A percentile compares a stretch with the other conserved stretches of the same genome.
Evolutionary conservation across 331 rosid species (phyloP).

Genomic region (Cydonia oblonga): DNA sequence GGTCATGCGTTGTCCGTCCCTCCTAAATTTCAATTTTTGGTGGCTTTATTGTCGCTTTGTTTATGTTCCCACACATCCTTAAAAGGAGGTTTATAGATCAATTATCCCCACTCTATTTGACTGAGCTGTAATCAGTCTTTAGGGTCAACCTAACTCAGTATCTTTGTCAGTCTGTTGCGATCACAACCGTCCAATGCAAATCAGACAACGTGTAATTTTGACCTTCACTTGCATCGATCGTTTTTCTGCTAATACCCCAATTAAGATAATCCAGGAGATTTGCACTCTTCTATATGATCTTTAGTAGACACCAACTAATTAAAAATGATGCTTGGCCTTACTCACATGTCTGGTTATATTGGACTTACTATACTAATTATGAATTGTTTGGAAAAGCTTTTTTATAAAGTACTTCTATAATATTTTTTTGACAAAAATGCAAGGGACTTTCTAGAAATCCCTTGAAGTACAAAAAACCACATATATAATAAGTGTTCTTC

Average conservation of each 20-base stretch:
- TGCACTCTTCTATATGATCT: conserved; percentile 16
- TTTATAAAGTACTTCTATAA: no score
- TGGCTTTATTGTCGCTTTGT: conserved; percentile 40
- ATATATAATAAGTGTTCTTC: no score
- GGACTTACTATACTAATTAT: conserved; percentile 16
- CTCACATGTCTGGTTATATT: conserved; percentile 33
- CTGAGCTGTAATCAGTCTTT: neutral
- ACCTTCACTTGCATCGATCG: conserved; percentile 38
- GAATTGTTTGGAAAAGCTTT: neutral
- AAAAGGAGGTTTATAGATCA: conserved; percentile 44
- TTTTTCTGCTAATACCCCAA: no score
- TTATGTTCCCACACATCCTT: conserved; percentile 41
- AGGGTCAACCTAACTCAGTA: conserved; percentile 49
- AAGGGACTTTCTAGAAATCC: no score
- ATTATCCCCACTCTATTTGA: conserved; percentile 9
- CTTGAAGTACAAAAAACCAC: neutral
- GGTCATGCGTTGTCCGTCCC: conserved; percentile 35
- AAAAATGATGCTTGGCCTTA: conserved; percentile 23
- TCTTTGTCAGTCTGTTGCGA: conserved; percentile 55
- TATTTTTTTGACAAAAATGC: no score
- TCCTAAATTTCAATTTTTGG: conserved; percentile 29
- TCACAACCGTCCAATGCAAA: conserved; percentile 62
- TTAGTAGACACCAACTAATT: conserved; percentile 31
- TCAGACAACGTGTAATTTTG: conserved; percentile 68
- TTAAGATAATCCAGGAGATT: no score